These are phyloP conservation scores for Fusarium algeriense DNA, from an alignment of 2,329 filamentous ascomycete species.

Conservation along the genomic window DNA sequence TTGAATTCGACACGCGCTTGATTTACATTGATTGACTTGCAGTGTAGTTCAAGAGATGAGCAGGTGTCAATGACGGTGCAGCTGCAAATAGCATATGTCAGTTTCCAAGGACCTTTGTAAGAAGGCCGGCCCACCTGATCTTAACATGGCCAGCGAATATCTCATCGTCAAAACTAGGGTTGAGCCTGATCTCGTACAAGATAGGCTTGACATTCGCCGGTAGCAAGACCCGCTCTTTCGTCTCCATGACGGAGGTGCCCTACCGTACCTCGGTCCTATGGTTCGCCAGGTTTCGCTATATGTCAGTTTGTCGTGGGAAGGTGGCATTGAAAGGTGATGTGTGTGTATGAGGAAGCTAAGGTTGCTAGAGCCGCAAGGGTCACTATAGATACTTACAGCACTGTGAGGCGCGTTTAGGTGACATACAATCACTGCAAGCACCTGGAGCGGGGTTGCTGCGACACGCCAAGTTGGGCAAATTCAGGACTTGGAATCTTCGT, in stretches of 20 bases:
- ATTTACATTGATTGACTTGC: neutral
- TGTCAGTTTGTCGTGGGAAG: neutral
- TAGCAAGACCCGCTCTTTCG: neutral
- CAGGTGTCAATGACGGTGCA: neutral
- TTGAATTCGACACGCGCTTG: fast-evolving
- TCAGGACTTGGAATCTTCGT: too few relatives aligned
- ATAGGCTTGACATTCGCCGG: fast-evolving
- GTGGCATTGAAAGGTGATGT: too few relatives aligned
- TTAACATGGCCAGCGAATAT: fast-evolving
- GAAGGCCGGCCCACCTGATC: neutral
- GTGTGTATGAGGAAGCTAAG: too few relatives aligned
- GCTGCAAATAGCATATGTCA: neutral
- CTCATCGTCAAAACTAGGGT: neutral
- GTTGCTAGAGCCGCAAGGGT: too few relatives aligned
- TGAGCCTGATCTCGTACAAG: fast-evolving
- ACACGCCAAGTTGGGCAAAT: too few relatives aligned
- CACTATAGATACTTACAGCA: too few relatives aligned
- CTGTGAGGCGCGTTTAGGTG: too few relatives aligned
- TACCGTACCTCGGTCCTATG: too few relatives aligned
- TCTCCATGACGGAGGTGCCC: neutral
- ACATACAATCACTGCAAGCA: too few relatives aligned
- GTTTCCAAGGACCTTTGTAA: too few relatives aligned
- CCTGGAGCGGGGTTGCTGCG: too few relatives aligned
- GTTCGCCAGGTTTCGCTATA: too few relatives aligned
- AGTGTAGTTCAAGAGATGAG: neutral